These are phyloP conservation scores for Neocallimastix lanati DNA, from an alignment of 192 early-diverging fungal genomes.

Conservation along the genomic window DNA sequence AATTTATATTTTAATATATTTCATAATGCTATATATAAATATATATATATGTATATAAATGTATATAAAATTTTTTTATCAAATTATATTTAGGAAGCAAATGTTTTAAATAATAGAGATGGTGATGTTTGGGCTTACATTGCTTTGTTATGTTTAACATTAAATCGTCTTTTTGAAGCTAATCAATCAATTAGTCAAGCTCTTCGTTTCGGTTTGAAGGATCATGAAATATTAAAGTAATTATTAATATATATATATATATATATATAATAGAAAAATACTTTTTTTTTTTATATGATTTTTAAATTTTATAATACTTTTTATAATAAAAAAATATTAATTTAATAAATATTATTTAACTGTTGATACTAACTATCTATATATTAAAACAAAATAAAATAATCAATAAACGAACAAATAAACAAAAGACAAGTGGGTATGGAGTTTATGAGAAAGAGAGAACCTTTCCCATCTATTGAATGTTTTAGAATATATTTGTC, in stretches of 20 bases:
- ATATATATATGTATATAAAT: too few species aligned
- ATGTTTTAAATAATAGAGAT: slow-evolving; percentile 33
- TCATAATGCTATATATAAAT: too few species aligned
- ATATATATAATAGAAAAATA: background rate
- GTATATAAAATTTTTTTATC: too few species aligned
- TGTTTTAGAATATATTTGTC: slow-evolving; percentile 22
- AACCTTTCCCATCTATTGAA: slow-evolving; percentile 17
- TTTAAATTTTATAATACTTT: background rate
- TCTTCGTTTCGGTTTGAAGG: slow-evolving; percentile 19
- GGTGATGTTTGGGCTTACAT: slow-evolving; percentile 33
- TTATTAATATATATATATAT: too few species aligned
- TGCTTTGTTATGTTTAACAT: slow-evolving; percentile 17
- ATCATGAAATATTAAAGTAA: slow-evolving; percentile 20
- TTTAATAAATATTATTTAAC: too few species aligned
- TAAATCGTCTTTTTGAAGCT: slow-evolving; percentile 23
- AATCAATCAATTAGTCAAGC: slow-evolving; percentile 30
- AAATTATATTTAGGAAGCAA: slow-evolving; percentile 31
- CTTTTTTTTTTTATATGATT: background rate
- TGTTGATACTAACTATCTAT: too few species aligned
- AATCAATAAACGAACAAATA: too few species aligned
- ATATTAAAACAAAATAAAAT: too few species aligned
- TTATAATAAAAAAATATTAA: too few species aligned
- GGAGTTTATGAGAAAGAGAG: slow-evolving; percentile 10
- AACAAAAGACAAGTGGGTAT: slow-evolving; percentile 2
- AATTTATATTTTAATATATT: too few species aligned